These are phyloP conservation scores for Penicillium sp. DNA, from an alignment of 2,329 filamentous ascomycete species.

Conservation along the genomic window DNA sequence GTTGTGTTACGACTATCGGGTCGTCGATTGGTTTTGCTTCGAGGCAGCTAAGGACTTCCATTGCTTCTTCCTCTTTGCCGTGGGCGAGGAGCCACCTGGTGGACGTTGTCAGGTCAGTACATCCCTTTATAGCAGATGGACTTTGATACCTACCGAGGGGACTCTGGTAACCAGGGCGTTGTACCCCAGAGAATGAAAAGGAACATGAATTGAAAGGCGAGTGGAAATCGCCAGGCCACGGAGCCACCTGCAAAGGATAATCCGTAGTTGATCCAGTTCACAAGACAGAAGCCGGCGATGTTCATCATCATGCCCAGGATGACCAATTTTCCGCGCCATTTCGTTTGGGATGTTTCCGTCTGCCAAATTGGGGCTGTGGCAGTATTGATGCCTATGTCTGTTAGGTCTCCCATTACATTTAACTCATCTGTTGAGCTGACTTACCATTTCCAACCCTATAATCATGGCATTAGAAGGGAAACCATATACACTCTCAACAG, in stretches of 20 bases:
- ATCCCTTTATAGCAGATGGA: background rate
- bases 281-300: slow-evolving; percentile 49
- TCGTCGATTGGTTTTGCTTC: slow-evolving; percentile 35
- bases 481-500: too few relatives aligned
- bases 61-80: slow-evolving; percentile 4
- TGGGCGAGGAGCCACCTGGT: slow-evolving; percentile 38
- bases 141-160: slow-evolving; percentile 27
- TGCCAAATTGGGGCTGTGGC: slow-evolving; percentile 50
- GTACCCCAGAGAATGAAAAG: slow-evolving; percentile 45
- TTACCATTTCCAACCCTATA: slow-evolving; percentile 2
- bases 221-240: slow-evolving; percentile 43
- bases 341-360: slow-evolving; percentile 46
- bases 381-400: slow-evolving; percentile 43
- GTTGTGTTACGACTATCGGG: slow-evolving; percentile 43
- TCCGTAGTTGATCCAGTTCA: slow-evolving; percentile 51
- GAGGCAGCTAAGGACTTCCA: slow-evolving; percentile 6
- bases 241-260: slow-evolving; percentile 44
- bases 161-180: slow-evolving; percentile 28
- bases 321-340: slow-evolving; percentile 44
- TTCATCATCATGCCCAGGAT: slow-evolving; percentile 49
- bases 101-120: background rate
- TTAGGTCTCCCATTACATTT: background rate
- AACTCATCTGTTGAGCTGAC: background rate
- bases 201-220: slow-evolving; percentile 50
- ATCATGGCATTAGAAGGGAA: slow-evolving; percentile 11